Percentiles rank a stretch among this genome's conserved stretches.
Evolutionary conservation across 2,329 filamentous ascomycete genomes (phyloP).

Genomic region (Sporothrix pseudoabietina): DNA sequence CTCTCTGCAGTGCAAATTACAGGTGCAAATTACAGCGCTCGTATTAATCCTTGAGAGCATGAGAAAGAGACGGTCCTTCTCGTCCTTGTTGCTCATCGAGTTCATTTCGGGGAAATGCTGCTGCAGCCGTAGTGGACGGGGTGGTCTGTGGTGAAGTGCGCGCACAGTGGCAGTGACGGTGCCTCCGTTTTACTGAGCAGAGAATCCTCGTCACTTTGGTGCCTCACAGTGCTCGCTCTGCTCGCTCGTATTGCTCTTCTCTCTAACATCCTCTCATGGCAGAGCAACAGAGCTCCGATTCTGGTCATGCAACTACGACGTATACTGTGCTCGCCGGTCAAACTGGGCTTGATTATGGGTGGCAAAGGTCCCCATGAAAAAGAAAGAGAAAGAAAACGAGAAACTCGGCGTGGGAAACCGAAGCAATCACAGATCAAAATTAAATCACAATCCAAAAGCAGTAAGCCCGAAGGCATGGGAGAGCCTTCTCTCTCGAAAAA

Average conservation of each 20-base stretch:
- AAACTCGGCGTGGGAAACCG: not conserved
- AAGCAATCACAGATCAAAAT: conserved; percentile 19
- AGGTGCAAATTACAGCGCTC: conserved; percentile 22
- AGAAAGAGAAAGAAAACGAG: not conserved
- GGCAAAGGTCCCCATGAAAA: not conserved
- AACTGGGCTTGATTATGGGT: not conserved
- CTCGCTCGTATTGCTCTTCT: not conserved
- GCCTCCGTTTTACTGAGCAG: no score
- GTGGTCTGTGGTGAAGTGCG: not conserved
- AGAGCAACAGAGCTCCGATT: not conserved
- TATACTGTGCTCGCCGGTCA: not conserved
- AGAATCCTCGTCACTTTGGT: not conserved
- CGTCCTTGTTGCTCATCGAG: conserved; percentile 6
- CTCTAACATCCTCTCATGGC: no score
- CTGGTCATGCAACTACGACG: not conserved
- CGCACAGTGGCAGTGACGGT: not conserved
- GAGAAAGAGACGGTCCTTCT: no score
- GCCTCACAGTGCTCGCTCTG: not conserved
- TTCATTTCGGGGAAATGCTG: conserved; percentile 30
- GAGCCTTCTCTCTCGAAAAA: not conserved
- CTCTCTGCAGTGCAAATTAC: not conserved
- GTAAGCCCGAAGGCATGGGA: not conserved
- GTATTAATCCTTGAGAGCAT: conserved; percentile 18
- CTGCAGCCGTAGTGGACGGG: not conserved
- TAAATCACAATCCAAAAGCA: conserved; percentile 1